A percentile compares a stretch with the other conserved stretches of the same genome.
Conservation (phyloP, 2,329 filamentous ascomycete genomes). For the Arthrinium puccinioides region DNA sequence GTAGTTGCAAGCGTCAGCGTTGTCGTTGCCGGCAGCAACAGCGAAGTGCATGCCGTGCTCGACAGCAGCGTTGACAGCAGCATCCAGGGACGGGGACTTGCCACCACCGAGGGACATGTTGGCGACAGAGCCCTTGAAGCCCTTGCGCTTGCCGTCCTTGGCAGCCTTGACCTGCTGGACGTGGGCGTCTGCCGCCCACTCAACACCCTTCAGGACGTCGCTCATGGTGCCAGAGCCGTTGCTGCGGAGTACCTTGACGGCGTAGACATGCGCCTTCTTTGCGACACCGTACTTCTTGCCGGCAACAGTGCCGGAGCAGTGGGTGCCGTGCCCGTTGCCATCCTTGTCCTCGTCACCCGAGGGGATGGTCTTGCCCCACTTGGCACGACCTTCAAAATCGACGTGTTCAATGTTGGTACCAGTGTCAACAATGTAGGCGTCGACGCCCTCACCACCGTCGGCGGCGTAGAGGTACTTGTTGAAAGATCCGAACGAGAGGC, state of each 20-base stretch:
- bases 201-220: constrained; percentile 96
- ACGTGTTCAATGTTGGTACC: constrained; percentile 91
- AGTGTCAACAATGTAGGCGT: constrained; percentile 98
- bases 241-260: constrained; percentile 95
- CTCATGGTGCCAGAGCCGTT: constrained; percentile 98
- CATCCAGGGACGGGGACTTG: constrained; percentile 87
- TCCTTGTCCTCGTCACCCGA: constrained; percentile 76
- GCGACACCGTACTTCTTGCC: constrained; percentile 99
- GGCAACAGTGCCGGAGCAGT: constrained; percentile 96
- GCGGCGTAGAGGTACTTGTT: constrained; percentile 96
- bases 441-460: constrained; percentile 92
- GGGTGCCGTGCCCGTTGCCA: constrained; percentile 97
- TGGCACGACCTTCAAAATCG: constrained; percentile 92
- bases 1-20: constrained; percentile 98
- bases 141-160: constrained; percentile 86
- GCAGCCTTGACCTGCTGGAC: constrained; percentile 65
- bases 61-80: constrained; percentile 90
- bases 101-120: constrained; percentile 99
- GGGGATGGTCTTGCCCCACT: constrained; percentile 97
- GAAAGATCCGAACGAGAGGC: constrained; percentile 82
- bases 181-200: constrained; percentile 83
- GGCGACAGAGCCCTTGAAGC: constrained; percentile 97
- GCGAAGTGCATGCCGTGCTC: constrained; percentile 92
- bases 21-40: constrained; percentile 97
- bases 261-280: constrained; percentile 95